Conservation (phyloP, 2,329 filamentous ascomycete species). For the Venturiaceae sp. region DNA sequence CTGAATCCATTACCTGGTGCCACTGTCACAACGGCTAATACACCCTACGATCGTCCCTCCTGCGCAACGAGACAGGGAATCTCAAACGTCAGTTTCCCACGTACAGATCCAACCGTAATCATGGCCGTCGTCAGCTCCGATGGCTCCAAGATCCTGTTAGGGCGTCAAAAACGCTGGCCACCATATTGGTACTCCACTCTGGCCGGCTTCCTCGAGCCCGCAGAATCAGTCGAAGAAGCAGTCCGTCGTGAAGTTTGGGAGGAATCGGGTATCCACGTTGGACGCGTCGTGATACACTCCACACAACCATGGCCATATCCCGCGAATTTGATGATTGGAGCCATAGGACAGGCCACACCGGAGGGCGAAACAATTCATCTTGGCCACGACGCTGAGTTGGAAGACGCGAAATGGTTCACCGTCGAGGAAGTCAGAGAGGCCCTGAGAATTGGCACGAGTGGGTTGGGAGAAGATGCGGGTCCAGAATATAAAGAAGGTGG, state of each 20-base stretch:
- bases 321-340: constrained; percentile 47
- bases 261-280: constrained; percentile 36
- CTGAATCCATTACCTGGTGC: constrained; percentile 31
- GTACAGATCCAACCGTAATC: constrained; percentile 92
- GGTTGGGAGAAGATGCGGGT: constrained; percentile 54
- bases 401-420: constrained; percentile 80
- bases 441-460: constrained; percentile 55
- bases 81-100: constrained; percentile 85
- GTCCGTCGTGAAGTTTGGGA: constrained; percentile 43
- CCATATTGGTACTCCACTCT: constrained; percentile 80
- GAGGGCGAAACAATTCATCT: constrained; percentile 73
- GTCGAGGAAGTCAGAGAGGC: constrained; percentile 74
- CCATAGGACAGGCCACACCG: constrained; percentile 76
- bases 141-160: constrained; percentile 68
- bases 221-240: constrained; percentile 41
- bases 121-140: constrained; percentile 82
- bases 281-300: constrained; percentile 39
- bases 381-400: constrained; percentile 82
- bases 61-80: constrained; percentile 78
- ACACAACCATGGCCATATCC: constrained; percentile 46
- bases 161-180: constrained; percentile 77
- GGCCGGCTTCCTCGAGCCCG: constrained; percentile 43
- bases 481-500: constrained; percentile 65
- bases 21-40: constrained; percentile 20
- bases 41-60: constrained; percentile 46